phyloP scores from a whole-genome alignment of 2,329 filamentous ascomycete genomes.

The Beauveria medogensis region DNA sequence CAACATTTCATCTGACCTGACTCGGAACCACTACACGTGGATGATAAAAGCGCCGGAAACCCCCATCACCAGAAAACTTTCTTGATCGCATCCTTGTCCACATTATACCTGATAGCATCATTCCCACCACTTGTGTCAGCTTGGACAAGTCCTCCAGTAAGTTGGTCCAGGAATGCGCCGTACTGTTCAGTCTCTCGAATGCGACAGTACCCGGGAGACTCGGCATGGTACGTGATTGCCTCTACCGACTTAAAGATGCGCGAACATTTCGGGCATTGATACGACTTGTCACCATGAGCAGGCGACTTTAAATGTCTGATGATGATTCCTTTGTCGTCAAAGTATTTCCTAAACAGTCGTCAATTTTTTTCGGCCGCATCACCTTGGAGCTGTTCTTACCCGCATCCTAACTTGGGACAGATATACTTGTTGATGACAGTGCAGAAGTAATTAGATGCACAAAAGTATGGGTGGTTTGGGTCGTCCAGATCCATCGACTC shows the following conservation, averaged over 20 bases:
- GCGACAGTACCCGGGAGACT: constrained; percentile 5
- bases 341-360: constrained; percentile 3
- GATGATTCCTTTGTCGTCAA: not conserved
- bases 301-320: not conserved
- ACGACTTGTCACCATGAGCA: constrained; percentile 8
- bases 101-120: not conserved
- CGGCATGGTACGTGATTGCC: not conserved
- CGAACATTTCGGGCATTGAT: constrained; percentile 15
- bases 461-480: not conserved
- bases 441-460: not conserved
- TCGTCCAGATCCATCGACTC: not conserved
- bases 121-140: constrained; percentile 5
- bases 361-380: not conserved
- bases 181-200: constrained; percentile 9
- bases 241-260: constrained; percentile 14
- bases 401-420: constrained; percentile 9
- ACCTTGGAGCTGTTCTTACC: not conserved
- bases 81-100: not conserved
- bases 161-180: constrained; percentile 23
- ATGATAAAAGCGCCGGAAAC: no score
- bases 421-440: not conserved
- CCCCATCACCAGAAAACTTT: not conserved
- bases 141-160: constrained; percentile 25
- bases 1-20: no score
- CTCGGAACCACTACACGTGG: no score